Evolutionary conservation across 176 grass and related monocot species (phyloP), one percentile per base, ranked within the genome.

Genomic region (Hsuehochloa calcarea): DNA sequence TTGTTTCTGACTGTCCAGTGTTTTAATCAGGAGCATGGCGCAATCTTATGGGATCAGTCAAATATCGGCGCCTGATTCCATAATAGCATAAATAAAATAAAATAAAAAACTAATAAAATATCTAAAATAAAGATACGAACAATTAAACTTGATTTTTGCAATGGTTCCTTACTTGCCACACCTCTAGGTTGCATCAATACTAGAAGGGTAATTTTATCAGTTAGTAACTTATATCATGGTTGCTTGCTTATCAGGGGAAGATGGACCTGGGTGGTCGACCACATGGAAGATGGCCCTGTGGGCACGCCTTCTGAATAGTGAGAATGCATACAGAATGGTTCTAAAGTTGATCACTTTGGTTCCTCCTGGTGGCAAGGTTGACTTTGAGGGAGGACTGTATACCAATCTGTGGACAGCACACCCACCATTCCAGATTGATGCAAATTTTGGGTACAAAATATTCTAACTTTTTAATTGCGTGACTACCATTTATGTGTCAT

Each of bases 211-310:
- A 41, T 45, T 55, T 66, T 85, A 15, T 37, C 1, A 44, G 4
- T 26, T 26, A 12, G 2, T 5, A 47, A 9, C 34, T 49, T 62
- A 70, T 27, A 40, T 12, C 54, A 25, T 86, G 23, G 0, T 11
- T 37, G 29, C 10, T 84, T 64, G 6, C 49, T 72, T 62, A 19
- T 59, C 44, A 94, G 87, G 94, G 25, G 91, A 93, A 75, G 89
- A 84, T 34, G 94, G 91, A 31, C 94, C 94, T 77, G 94, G 85
- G 27, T 97, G 94, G 94, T 97, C 94, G 8, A 94, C 85, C 45
- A 91, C 90, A 88, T 97, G 94, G 94, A 97, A 97, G 85, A 90
- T 90, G 91, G 89, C 91, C 61, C 81, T 94, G 60, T 94, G 92
- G 94, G 85, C 91, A 69, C 89, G 69, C 35, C 82, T 97, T 89